Base-by-base conservation (phyloP, 805 yeast genomes). In the Schwanniomyces yamadae region DNA sequence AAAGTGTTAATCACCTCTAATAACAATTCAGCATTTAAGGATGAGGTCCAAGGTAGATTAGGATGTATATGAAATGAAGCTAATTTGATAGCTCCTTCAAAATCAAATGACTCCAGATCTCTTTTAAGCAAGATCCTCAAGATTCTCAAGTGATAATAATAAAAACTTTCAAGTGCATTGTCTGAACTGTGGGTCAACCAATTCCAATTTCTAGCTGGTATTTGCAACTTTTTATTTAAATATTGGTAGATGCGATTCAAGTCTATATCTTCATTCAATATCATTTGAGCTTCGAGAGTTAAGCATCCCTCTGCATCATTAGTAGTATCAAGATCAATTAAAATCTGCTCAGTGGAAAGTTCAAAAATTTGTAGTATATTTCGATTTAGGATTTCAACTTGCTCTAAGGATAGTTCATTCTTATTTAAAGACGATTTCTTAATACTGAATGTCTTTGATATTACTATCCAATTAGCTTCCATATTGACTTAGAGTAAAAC, bases 41-140 rank as follows among this genome's bases (percentile, higher is more conserved):
- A 8, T 2, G 41, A 36, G 3, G 52, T 35, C 68, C 69, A 63
- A 2, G 68, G 64, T 4, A 54, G 49, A 28, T 52, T 18, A 1
- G 65, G 63, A 30, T 62, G 60, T 20, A 40, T 18, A 34, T 58
- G 61, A 14, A 33, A 44, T 1, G 63, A 49, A 15, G 44, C n/a
- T 11, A 31, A 7, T 5, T 34, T 28, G 14, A 40, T 10, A 9
- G 18, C 16, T n/a, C 18, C 31, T 21, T 13, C 9, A 13, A 23
- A 26, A 33, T 23, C 10, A 3, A 8, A 5, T 3, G 12, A 8
- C 6, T 29, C 28, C 10, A 2, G n/a, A 14, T 14, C 15, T 6
- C 39, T 21, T 9, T 15, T 12, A 18, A 41, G 22, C 20, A 43
- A 27, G 4, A 31, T 33, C 17, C 39, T 26, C 12, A 40, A 10